Conservation (phyloP, 192 early-diverging fungal species). For the Oehlia diaphana region DNA sequence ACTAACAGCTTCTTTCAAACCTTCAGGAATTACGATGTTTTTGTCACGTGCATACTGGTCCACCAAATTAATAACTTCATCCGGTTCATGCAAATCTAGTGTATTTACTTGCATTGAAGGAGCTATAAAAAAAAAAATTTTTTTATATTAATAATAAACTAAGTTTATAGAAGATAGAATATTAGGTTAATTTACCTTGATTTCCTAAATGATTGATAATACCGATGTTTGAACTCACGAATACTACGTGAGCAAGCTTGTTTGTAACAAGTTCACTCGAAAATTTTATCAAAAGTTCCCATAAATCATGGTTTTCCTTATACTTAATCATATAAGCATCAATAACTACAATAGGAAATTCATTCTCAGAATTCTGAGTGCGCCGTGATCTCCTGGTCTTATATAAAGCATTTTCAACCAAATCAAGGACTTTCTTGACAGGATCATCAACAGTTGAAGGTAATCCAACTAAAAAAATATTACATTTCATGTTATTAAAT, state of each 20-base stretch:
- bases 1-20: constrained; percentile 52
- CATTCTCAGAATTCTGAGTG: constrained; percentile 9
- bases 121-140: constrained; percentile 36
- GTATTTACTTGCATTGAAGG: constrained; percentile 59
- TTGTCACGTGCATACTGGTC: constrained; percentile 45
- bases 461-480: constrained; percentile 47
- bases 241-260: constrained; percentile 86
- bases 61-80: constrained; percentile 65
- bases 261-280: constrained; percentile 78
- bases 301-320: constrained; percentile 60
- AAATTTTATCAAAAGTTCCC: constrained; percentile 81
- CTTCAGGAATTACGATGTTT: constrained; percentile 29
- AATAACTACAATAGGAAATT: constrained; percentile 88
- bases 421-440: constrained; percentile 80
- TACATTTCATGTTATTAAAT: not conserved
- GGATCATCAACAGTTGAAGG: constrained; percentile 81
- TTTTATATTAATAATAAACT: not conserved
- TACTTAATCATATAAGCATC: constrained; percentile 82
- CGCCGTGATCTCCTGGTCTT: constrained; percentile 4
- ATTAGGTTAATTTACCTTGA: constrained; percentile 51
- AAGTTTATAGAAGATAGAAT: not conserved
- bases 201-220: constrained; percentile 61
- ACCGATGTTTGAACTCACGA: constrained; percentile 75
- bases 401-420: constrained; percentile 69
- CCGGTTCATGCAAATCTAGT: constrained; percentile 71